A percentile compares a stretch with the other conserved stretches of the same genome.
Evolutionary conservation across 805 yeast genomes (phyloP).

Genomic region (Metschnikowia amazonensis): DNA sequence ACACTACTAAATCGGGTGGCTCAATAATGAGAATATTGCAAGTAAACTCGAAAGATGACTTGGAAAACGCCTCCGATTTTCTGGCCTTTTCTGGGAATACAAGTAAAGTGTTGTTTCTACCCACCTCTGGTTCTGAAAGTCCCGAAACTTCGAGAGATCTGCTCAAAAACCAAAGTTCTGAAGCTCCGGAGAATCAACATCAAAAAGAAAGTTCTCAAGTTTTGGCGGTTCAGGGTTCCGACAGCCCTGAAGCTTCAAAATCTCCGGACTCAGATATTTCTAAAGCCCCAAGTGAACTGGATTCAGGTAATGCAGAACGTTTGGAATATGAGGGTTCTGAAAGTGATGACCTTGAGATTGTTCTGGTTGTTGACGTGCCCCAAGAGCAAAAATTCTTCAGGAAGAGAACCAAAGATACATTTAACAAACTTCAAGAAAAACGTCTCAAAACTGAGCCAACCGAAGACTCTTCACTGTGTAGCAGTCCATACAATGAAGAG

Average conservation of each 20-base stretch:
- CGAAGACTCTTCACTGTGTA: not conserved
- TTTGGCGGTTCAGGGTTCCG: too few species aligned
- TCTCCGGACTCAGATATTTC: too few species aligned
- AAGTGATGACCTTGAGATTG: constrained; percentile 7
- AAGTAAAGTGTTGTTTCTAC: not conserved
- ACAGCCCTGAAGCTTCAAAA: not conserved
- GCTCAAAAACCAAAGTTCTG: too few species aligned
- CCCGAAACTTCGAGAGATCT: not conserved
- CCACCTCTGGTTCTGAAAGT: not conserved
- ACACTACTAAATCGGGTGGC: not conserved
- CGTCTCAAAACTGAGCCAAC: not conserved
- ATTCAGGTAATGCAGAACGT: not conserved
- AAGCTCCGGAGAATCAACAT: not conserved
- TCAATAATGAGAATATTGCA: not conserved
- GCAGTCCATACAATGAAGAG: not conserved
- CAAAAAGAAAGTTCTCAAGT: not conserved
- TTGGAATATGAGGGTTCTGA: not conserved
- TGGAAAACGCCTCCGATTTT: not conserved
- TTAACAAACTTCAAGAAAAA: not conserved
- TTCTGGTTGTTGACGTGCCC: constrained; percentile 7
- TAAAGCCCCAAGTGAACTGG: not conserved
- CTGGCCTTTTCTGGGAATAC: not conserved
- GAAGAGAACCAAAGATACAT: not conserved
- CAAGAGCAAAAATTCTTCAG: constrained; percentile 1
- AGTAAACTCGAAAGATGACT: not conserved